A percentile compares a stretch with the other conserved stretches of the same genome.
phyloP scores from a whole-genome alignment of 2,329 filamentous ascomycete genomes.

The Aurifilum marmelostoma region DNA sequence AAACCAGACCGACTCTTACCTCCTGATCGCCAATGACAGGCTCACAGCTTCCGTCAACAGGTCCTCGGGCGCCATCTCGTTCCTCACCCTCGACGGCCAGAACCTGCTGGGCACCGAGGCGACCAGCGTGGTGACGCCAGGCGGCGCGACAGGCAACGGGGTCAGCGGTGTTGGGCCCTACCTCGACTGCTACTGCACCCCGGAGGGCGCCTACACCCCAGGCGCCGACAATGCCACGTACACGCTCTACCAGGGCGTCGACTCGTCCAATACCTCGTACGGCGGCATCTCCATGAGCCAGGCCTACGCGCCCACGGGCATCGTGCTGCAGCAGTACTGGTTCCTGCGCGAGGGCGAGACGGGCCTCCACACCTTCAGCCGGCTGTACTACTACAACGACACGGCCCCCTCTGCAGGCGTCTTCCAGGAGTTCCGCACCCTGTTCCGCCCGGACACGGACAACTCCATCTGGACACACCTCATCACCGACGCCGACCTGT shows the following conservation, averaged over 20 bases:
- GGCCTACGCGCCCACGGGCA: constrained; percentile 59
- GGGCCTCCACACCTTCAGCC: constrained; percentile 63
- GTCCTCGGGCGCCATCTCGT: constrained; percentile 20
- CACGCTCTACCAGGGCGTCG: constrained; percentile 54
- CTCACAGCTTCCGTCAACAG: constrained; percentile 29
- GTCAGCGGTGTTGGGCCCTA: constrained; percentile 27
- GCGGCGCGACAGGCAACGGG: constrained; percentile 24
- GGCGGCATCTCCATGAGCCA: constrained; percentile 64
- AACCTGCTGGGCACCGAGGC: constrained; percentile 22
- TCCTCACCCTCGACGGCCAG: constrained; percentile 28
- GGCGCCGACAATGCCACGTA: constrained; percentile 52
- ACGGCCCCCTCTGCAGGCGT: constrained; percentile 59
- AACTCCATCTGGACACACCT: constrained; percentile 65
- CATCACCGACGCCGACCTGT: constrained; percentile 58
- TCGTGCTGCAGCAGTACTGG: constrained; percentile 66
- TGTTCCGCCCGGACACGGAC: constrained; percentile 64
- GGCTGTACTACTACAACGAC: constrained; percentile 62
- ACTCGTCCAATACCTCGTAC: constrained; percentile 55
- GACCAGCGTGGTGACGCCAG: constrained; percentile 21
- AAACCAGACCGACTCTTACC: constrained; percentile 28
- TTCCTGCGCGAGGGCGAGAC: constrained; percentile 66
- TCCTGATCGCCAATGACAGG: constrained; percentile 28
- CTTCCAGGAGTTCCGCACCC: constrained; percentile 62
- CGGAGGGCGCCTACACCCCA: constrained; percentile 62
- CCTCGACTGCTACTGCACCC: constrained; percentile 63